Evolutionary conservation across 495 filamentous ascomycete species (phyloP).

Genomic region (Tuber microsphaerosporum): DNA sequence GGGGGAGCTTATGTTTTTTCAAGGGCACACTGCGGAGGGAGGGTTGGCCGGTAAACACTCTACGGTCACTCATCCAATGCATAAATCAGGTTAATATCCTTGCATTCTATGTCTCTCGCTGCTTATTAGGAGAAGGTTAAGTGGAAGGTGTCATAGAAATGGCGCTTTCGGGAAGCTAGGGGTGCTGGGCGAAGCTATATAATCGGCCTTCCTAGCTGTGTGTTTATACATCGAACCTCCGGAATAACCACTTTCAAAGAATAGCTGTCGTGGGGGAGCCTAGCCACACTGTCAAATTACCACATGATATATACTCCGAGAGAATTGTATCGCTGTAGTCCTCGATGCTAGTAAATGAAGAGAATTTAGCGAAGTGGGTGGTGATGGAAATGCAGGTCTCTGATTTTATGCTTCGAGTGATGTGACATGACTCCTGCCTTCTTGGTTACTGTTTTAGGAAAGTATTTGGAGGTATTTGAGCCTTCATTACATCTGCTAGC

Average conservation of each 20-base stretch:
- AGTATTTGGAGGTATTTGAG: neutral
- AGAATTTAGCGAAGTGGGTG: neutral
- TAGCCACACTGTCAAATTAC: neutral
- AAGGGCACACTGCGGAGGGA: neutral
- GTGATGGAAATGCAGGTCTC: neutral
- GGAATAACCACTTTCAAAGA: neutral
- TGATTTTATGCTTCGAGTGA: neutral
- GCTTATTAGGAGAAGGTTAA: neutral
- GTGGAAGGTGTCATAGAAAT: neutral
- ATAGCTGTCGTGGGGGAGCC: neutral
- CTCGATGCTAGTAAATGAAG: neutral
- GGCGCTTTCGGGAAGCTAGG: neutral
- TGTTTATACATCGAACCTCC: neutral
- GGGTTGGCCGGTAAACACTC: neutral
- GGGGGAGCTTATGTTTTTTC: neutral
- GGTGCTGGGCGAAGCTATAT: neutral
- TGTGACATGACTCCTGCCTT: neutral
- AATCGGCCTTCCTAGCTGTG: neutral
- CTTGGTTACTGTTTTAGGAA: neutral
- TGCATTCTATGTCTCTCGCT: neutral
- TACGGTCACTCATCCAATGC: neutral
- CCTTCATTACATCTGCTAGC: neutral
- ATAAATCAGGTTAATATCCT: neutral
- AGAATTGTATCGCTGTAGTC: neutral
- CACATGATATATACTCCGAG: too few species aligned